A percentile compares a stretch with the other conserved stretches of the same genome.
phyloP scores from a whole-genome alignment of 2,329 filamentous ascomycete genomes.

The Knufia petricola region DNA sequence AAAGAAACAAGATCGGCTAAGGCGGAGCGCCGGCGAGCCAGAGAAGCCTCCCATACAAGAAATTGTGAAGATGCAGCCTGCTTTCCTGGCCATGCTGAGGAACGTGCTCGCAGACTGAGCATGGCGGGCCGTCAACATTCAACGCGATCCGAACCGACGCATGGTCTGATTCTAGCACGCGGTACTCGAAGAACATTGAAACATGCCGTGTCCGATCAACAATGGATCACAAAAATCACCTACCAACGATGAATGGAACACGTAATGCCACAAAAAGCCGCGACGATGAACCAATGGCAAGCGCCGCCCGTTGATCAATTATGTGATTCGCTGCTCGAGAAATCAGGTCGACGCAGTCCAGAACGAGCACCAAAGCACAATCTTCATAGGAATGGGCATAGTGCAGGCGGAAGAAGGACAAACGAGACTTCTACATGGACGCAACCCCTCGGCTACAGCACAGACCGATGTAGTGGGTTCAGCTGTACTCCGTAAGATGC shows the following conservation, averaged over 20 bases:
- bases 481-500: neutral
- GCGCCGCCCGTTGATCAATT: neutral
- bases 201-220: neutral
- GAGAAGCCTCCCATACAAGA: constrained; percentile 69
- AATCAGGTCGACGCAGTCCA: neutral
- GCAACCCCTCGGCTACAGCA: too few species aligned
- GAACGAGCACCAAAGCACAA: too few species aligned
- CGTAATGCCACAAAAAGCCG: neutral
- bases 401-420: too few species aligned
- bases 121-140: too few species aligned
- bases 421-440: too few species aligned
- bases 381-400: too few species aligned
- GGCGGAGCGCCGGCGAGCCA: constrained; percentile 73
- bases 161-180: too few species aligned
- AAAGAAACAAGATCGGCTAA: constrained; percentile 68
- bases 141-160: too few species aligned
- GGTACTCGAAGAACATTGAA: too few species aligned
- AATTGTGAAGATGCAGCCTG: constrained; percentile 67
- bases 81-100: constrained; percentile 73
- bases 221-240: neutral
- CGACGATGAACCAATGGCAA: neutral
- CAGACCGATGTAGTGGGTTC: too few species aligned
- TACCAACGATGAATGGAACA: neutral
- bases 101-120: constrained; percentile 64
- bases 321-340: constrained; percentile 1